Evolutionary conservation across 129 eudicot species (phyloP).

Genomic region (Helianthus annuus): HanXRQr2.0-SUNRISE NC_035440.2:149331303-149331802

Average conservation of each 20-base stretch:
- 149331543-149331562: too few relatives aligned
- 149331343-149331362: constrained; percentile 52
- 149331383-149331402: too few relatives aligned
- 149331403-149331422: too few relatives aligned
- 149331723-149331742: constrained; percentile 92
- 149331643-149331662: constrained; percentile 57
- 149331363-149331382: neutral
- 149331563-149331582: too few relatives aligned
- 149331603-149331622: too few relatives aligned
- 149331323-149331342: constrained; percentile 63
- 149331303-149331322: constrained; percentile 57
- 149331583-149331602: too few relatives aligned
- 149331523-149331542: too few relatives aligned
- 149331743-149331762: constrained; percentile 94
- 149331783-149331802: constrained; percentile 12
- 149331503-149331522: too few relatives aligned
- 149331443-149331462: too few relatives aligned
- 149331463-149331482: too few relatives aligned
- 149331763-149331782: constrained; percentile 64
- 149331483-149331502: too few relatives aligned
- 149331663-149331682: constrained; percentile 86
- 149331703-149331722: constrained; percentile 86
- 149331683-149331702: constrained; percentile 92
- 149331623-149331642: neutral
- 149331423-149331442: too few relatives aligned